Evolutionary conservation across 1,139 yeast genomes (phyloP), one percentile per base, ranked within the genome.

Genomic region (Diutina neorugosa): DNA sequence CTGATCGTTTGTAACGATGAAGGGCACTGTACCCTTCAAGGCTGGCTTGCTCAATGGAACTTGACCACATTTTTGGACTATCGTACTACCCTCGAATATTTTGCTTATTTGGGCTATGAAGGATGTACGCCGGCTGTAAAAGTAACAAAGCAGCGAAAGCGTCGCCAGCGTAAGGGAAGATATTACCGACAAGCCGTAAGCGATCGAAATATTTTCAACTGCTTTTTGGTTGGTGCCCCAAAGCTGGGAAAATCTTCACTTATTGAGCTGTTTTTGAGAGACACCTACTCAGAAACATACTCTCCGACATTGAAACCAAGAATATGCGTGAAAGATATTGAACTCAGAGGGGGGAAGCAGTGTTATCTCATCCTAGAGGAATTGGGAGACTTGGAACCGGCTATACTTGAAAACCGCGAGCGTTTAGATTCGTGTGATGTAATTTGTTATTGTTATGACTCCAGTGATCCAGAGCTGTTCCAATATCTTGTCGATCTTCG

Each of bases 21-120:
- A 57, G 97, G 96, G 0, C 80, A 83, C 63, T 93, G 93, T 2
- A 88, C 98, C 0, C 68, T 93, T 37, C 98, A 93, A 69, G 98
- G 98, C 1, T 93, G 98, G 98, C 69, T 93, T 49, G 98, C 98
- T 0, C 98, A 93, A 62, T 93, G 98, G 98, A 85, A 93, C 60
- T 84, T 93, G 84, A 89, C 97, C 0, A 91, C 98, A 0, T 89
- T 83, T 61, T 70, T 93, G 44, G 96, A 90, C 61, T 83, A 86
- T 63, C 81, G 78, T 61, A 84, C 90, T 0, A 90, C 98, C 0
- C 75, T 93, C 55, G 95, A 90, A 53, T 93, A 91, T 62, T 69
- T 93, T 56, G 96, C 95, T 0, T 87, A 88, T 67, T 74, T 93
- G 54, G 98, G 98, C 0, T 91, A 86, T 62, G 78, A 70, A 57